These are phyloP conservation scores for Cutaneotrichosporon mucoides DNA, from an alignment of 1,284 basidiomycete species.

Conservation along the genomic window DNA sequence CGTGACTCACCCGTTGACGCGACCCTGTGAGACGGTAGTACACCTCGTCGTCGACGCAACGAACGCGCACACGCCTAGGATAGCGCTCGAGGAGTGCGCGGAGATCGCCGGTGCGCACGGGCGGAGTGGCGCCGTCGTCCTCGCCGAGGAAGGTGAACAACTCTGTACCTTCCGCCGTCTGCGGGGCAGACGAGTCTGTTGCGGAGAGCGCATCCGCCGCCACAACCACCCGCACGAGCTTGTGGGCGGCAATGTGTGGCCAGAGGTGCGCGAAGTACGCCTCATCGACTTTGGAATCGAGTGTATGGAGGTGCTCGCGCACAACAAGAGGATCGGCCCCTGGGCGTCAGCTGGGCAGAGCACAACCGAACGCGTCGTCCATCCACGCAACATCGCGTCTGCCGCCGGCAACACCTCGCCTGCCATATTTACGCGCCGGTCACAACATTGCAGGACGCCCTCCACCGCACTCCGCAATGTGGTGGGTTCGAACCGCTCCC, in stretches of 20 bases:
- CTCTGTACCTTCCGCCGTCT: conserved; percentile 9
- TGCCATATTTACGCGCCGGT: not conserved
- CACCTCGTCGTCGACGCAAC: conserved; percentile 41
- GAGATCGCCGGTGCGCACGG: conserved; percentile 20
- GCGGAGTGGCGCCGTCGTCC: conserved; percentile 24
- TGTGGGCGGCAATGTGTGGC: conserved; percentile 30
- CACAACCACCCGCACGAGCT: conserved; percentile 30
- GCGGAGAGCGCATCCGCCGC: conserved; percentile 26
- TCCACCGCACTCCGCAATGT: conserved; percentile 8
- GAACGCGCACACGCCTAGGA: conserved; percentile 36
- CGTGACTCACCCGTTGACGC: conserved; percentile 29
- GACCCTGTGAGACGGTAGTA: conserved; percentile 43
- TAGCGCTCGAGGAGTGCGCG: conserved; percentile 27
- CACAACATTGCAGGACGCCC: conserved; percentile 11
- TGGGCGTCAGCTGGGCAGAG: conserved; percentile 12
- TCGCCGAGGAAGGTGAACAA: conserved; percentile 25
- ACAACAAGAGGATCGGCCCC: conserved; percentile 30
- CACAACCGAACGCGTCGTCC: no score
- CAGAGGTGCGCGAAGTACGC: conserved; percentile 40
- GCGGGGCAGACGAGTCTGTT: conserved; percentile 9
- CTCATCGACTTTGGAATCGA: conserved; percentile 33
- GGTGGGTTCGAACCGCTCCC: conserved; percentile 17
- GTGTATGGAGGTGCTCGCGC: conserved; percentile 24
- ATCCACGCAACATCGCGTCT: not conserved
- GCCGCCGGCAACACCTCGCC: not conserved